A percentile compares a stretch with the other conserved stretches of the same genome.
These are phyloP conservation scores for Prunus mongolica DNA, from an alignment of 306 rosid genomes.

Conservation along the genomic window DNA sequence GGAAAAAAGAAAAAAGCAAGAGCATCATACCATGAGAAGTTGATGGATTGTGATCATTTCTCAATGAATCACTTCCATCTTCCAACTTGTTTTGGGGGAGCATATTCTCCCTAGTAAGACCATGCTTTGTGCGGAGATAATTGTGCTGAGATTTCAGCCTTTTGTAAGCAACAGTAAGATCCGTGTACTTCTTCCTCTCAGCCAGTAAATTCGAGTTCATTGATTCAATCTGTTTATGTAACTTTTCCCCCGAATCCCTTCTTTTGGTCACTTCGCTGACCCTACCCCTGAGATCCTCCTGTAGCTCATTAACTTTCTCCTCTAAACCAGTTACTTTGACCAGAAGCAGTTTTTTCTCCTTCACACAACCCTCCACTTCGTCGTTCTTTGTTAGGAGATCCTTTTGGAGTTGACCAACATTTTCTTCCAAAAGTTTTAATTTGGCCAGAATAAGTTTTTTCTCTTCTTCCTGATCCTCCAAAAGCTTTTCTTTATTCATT, in stretches of 20 bases:
- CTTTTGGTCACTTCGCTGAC: conserved; percentile 10
- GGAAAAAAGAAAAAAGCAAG: not conserved
- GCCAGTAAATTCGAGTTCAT: conserved; percentile 34
- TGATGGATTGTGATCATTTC: conserved; percentile 31
- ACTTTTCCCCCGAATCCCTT: conserved; percentile 24
- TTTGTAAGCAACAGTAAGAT: conserved; percentile 45
- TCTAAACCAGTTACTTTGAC: conserved; percentile 33
- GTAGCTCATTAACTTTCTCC: conserved; percentile 36
- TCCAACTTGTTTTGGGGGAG: conserved; percentile 23
- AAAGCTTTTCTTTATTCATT: conserved; percentile 15
- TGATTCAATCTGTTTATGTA: conserved; percentile 33
- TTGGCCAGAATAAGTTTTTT: conserved; percentile 29
- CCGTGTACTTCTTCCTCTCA: conserved; percentile 46
- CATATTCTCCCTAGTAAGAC: conserved; percentile 59
- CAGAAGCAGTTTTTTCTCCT: conserved; percentile 38
- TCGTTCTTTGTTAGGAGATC: conserved; percentile 26
- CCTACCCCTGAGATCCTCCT: conserved; percentile 27
- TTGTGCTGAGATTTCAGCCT: conserved; percentile 66
- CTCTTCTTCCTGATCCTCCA: conserved; percentile 41
- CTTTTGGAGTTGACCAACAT: conserved; percentile 15
- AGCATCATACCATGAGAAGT: conserved; percentile 46
- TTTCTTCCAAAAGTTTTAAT: conserved; percentile 38
- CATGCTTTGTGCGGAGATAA: conserved; percentile 53
- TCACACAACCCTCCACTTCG: conserved; percentile 38
- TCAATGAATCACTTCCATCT: conserved; percentile 33